These are phyloP conservation scores for Lyophyllum shimeji DNA, from an alignment of 768 basidiomycete species.

Conservation along the genomic window DNA sequence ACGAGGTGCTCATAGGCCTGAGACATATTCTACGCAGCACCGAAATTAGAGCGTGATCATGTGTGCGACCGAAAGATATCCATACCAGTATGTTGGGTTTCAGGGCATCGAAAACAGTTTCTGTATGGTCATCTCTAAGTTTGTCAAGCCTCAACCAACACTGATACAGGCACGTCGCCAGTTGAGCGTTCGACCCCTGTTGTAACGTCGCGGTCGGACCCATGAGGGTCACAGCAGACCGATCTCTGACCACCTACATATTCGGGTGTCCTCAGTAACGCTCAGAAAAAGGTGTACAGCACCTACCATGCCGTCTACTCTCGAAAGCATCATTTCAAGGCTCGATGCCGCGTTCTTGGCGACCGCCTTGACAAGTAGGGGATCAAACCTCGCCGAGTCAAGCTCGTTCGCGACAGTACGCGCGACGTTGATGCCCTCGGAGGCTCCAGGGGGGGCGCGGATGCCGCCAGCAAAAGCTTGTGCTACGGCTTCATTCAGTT, in stretches of 20 bases:
- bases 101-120: slow-evolving; percentile 54
- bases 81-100: slow-evolving; percentile 60
- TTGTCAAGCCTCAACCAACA: slow-evolving; percentile 68
- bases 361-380: slow-evolving; percentile 75
- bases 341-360: slow-evolving; percentile 70
- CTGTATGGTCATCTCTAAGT: slow-evolving; percentile 66
- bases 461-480: slow-evolving; percentile 74
- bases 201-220: slow-evolving; percentile 80
- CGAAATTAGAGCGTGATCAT: not conserved
- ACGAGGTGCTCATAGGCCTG: slow-evolving; percentile 54
- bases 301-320: slow-evolving; percentile 71
- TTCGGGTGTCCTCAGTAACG: slow-evolving; percentile 1
- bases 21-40: slow-evolving; percentile 45
- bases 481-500: slow-evolving; percentile 80
- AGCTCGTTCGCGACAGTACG: slow-evolving; percentile 87
- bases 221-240: slow-evolving; percentile 70
- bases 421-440: slow-evolving; percentile 76
- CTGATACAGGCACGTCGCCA: slow-evolving; percentile 81
- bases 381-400: slow-evolving; percentile 91
- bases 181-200: slow-evolving; percentile 72
- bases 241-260: slow-evolving; percentile 68
- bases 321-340: slow-evolving; percentile 65
- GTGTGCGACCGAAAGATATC: not conserved
- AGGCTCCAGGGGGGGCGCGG: slow-evolving; percentile 67
- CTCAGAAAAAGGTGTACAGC: not conserved